Evolutionary conservation across 805 yeast species (phyloP).

Genomic region (Candida vartiovaarae): DNA sequence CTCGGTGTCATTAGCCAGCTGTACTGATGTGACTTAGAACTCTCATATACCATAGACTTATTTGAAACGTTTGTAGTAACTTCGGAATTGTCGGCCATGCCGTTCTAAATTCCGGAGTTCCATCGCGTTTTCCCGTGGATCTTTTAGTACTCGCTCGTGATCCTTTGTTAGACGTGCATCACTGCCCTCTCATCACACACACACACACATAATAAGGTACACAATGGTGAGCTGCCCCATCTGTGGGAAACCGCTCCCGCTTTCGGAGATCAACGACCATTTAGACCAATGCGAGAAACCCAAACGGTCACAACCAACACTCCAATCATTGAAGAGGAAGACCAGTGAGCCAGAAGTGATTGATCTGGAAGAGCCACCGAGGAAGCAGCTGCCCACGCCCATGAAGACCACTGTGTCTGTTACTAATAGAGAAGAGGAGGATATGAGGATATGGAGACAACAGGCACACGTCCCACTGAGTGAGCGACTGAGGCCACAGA

Average conservation of each 20-base stretch:
- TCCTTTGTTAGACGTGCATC: no score
- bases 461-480: constrained; percentile 44
- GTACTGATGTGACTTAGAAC: constrained; percentile 21
- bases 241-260: constrained; percentile 13
- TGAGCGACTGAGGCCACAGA: constrained; percentile 74
- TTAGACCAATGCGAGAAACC: constrained; percentile 18
- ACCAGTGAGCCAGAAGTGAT: constrained; percentile 8
- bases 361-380: constrained; percentile 1
- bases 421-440: background rate
- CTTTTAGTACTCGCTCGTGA: no score
- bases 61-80: no score
- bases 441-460: constrained; percentile 9
- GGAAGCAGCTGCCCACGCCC: background rate
- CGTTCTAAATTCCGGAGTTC: no score
- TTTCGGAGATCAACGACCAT: constrained; percentile 18
- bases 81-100: no score
- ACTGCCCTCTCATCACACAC: background rate
- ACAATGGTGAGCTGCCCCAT: constrained; percentile 23
- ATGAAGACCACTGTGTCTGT: background rate
- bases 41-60: no score
- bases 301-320: background rate
- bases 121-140: no score
- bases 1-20: constrained; percentile 58
- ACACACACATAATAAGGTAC: background rate
- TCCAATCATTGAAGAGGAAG: constrained; percentile 1